Percentiles rank a stretch among this genome's conserved stretches.
phyloP scores from a whole-genome alignment of 2,329 filamentous ascomycete genomes.

The Fusarium robinianum region DNA sequence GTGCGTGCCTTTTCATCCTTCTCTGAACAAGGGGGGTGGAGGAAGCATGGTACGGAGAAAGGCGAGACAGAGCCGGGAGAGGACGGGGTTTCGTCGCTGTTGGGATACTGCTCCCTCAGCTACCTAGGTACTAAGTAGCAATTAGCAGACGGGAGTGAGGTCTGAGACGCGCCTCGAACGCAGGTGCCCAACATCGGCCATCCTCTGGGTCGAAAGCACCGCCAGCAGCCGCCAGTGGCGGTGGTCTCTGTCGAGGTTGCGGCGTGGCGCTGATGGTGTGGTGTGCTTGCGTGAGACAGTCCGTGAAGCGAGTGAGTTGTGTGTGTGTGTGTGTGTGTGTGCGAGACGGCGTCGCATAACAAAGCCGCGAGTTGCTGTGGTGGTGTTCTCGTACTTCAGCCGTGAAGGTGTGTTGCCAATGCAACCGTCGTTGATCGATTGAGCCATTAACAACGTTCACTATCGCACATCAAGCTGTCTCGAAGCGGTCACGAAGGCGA shows the following conservation, averaged over 20 bases:
- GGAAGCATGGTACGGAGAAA: neutral
- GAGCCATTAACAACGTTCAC: constrained; percentile 1
- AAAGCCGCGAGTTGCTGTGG: too few relatives aligned
- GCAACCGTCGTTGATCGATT: constrained; percentile 1
- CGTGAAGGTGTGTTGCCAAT: too few relatives aligned
- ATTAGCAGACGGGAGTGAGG: constrained; percentile 1
- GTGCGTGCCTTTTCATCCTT: constrained; percentile 4
- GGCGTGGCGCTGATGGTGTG: constrained; percentile 15
- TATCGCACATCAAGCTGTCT: neutral
- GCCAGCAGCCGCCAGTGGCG: constrained; percentile 8
- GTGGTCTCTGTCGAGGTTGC: constrained; percentile 4
- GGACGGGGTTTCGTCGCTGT: too few relatives aligned
- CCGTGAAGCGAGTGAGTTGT: constrained; percentile 3
- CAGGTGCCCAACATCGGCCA: too few relatives aligned
- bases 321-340: neutral
- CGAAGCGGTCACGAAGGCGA: constrained; percentile 2
- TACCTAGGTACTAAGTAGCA: constrained; percentile 2
- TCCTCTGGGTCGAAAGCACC: constrained; percentile 5
- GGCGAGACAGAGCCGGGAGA: constrained; percentile 9
- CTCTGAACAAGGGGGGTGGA: constrained; percentile 1
- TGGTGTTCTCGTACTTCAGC: too few relatives aligned
- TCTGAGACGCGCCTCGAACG: constrained; percentile 9
- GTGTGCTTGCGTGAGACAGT: constrained; percentile 1
- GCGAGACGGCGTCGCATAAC: too few relatives aligned
- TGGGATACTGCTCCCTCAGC: constrained; percentile 5